Evolutionary conservation across 129 eudicot genomes (phyloP), one percentile per base, ranked within the genome.

Genomic region (Centaurea solstitialis): DNA sequence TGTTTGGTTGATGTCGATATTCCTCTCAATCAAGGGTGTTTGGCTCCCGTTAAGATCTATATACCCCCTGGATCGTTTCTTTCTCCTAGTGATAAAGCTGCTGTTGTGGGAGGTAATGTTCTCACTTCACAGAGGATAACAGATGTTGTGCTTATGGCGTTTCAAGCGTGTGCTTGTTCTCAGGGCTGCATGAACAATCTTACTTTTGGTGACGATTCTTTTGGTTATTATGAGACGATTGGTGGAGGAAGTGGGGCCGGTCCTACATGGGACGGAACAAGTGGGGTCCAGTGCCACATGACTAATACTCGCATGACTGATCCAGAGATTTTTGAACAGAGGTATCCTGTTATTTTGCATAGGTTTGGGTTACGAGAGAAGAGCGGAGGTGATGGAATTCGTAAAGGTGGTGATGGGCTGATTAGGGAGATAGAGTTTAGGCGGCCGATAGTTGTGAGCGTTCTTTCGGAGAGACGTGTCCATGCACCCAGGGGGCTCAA

Each of bases 241-340:
- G 99, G 94, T n/a, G 99, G 99, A 22, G 99, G 99, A 47, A 86
- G 97, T 45, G 99, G 99, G 50, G 99, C 99, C 0, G 99, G 99
- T 12, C 99, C 99, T 15, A 81, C 80, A 9, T 95, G 99, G 99
- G 94, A 92, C 1, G 99, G 99, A 18, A 89, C 99, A 2, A 95
- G 97, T 87, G 99, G 97, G 80, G 94, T 95, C 85, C 99, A 95
- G 72, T 95, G 99, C 72, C 99, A 95, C 68, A 95, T 95, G 99
- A 95, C 99, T 2, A 95, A 95, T 67, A 95, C 99, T 30, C 91
- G 99, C 57, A 95, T 95, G 93, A 95, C 99, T 4, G 99, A 95
- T 83, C 99, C 99, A 0, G 99, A 95, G 90, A 95, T 95, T 11
- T 92, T 95, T 21, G 99, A 95, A 88, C 99, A 95, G 91, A 92